Conservation (phyloP, 352 stramenopile species). For the Phytophthora citrophthora region DNA sequence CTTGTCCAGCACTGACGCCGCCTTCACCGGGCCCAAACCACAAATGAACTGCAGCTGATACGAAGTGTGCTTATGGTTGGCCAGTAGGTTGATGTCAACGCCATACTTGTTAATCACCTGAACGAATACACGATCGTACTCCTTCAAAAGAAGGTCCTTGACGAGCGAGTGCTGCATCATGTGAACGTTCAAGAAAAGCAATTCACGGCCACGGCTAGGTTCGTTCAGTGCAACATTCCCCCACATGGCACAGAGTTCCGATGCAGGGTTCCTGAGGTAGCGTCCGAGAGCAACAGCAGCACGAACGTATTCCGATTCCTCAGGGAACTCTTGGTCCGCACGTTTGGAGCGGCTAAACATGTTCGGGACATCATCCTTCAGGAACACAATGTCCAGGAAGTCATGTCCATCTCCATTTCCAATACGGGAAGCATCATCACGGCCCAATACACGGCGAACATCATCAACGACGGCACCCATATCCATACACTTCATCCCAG, state of each 20-base stretch:
- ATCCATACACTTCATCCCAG: slow-evolving; percentile 90
- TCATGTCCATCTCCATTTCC: slow-evolving; percentile 81
- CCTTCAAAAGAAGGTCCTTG: slow-evolving; percentile 83
- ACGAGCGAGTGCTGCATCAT: slow-evolving; percentile 88
- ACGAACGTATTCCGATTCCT: slow-evolving; percentile 83
- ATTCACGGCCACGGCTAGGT: slow-evolving; percentile 73
- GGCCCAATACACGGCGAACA: slow-evolving; percentile 74
- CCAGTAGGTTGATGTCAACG: slow-evolving; percentile 89
- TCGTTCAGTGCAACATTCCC: slow-evolving; percentile 83
- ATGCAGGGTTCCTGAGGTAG: slow-evolving; percentile 86
- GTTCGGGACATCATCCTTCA: slow-evolving; percentile 89
- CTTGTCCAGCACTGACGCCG: slow-evolving; percentile 79
- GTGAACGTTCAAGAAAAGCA: slow-evolving; percentile 88
- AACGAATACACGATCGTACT: slow-evolving; percentile 89
- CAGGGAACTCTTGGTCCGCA: slow-evolving; percentile 83
- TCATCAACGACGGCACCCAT: slow-evolving; percentile 89
- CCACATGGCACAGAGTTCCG: slow-evolving; percentile 88
- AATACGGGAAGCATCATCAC: slow-evolving; percentile 74
- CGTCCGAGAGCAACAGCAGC: slow-evolving; percentile 78
- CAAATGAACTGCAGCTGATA: slow-evolving; percentile 91
- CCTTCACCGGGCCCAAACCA: slow-evolving; percentile 85
- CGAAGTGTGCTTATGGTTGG: slow-evolving; percentile 89
- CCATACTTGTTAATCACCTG: slow-evolving; percentile 89
- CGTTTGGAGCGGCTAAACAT: slow-evolving; percentile 91
- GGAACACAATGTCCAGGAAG: slow-evolving; percentile 87